Percentiles rank a stretch among this genome's conserved stretches.
Evolutionary conservation across 2,329 filamentous ascomycete genomes (phyloP).

Genomic region (Fusarium anguioides): DNA sequence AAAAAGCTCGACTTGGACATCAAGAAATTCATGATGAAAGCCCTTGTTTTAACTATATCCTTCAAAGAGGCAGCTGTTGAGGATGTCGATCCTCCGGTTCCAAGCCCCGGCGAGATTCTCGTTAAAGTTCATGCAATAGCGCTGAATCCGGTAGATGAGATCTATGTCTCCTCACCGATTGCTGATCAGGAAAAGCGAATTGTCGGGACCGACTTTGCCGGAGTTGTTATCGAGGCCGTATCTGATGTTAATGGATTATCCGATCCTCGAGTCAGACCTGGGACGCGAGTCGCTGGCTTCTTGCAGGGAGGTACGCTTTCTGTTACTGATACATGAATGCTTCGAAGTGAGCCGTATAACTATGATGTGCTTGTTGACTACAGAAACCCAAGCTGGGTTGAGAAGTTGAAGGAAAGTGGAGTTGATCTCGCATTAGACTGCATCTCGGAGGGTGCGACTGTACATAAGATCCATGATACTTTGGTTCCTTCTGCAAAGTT

Average conservation of each 20-base stretch:
- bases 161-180: slow-evolving; percentile 52
- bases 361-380: slow-evolving; percentile 56
- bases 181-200: slow-evolving; percentile 45
- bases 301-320: slow-evolving; percentile 51
- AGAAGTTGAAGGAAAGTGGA: slow-evolving; percentile 45
- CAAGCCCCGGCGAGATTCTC: slow-evolving; percentile 32
- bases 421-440: slow-evolving; percentile 54
- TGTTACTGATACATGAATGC: background rate
- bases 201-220: slow-evolving; percentile 56
- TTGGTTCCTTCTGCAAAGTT: slow-evolving; percentile 44
- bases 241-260: slow-evolving; percentile 8
- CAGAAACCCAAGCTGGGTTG: slow-evolving; percentile 48
- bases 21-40: slow-evolving; percentile 33
- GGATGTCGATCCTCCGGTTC: slow-evolving; percentile 31
- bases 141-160: slow-evolving; percentile 46
- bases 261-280: slow-evolving; percentile 38
- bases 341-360: slow-evolving; percentile 49
- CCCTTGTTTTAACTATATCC: slow-evolving; percentile 34
- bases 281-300: slow-evolving; percentile 54
- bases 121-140: slow-evolving; percentile 43
- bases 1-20: too few species aligned
- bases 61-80: slow-evolving; percentile 5
- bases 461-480: slow-evolving; percentile 45
- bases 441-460: slow-evolving; percentile 54
- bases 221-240: slow-evolving; percentile 44